A percentile compares a stretch with the other conserved stretches of the same genome.
These are phyloP conservation scores for Bryoerythrophyllum caledonicum DNA, from an alignment of 225 moss, liverwort and hornwort genomes.

Conservation along the genomic window DNA sequence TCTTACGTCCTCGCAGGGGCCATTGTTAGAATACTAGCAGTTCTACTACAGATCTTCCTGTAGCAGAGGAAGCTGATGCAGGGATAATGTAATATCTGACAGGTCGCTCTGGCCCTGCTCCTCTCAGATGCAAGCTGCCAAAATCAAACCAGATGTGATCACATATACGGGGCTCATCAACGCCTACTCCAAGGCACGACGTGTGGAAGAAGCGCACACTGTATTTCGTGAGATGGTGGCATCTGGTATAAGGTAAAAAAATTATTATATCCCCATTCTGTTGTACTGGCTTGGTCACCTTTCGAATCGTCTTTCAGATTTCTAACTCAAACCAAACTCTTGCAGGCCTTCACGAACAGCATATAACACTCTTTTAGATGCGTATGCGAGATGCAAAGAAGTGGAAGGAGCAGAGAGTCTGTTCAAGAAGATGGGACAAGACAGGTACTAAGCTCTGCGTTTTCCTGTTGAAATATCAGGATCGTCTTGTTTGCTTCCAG, in stretches of 20 bases:
- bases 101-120: constrained; percentile 61
- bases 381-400: constrained; percentile 72
- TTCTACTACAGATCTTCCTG: constrained; percentile 15
- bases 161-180: constrained; percentile 77
- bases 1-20: neutral
- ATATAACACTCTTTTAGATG: constrained; percentile 70
- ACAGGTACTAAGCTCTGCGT: constrained; percentile 47
- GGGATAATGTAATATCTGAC: constrained; percentile 57
- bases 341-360: constrained; percentile 67
- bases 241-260: constrained; percentile 63
- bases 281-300: neutral
- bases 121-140: constrained; percentile 83
- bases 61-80: constrained; percentile 43
- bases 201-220: constrained; percentile 68
- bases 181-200: constrained; percentile 65
- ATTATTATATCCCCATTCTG: too few species aligned
- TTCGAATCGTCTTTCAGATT: too few species aligned
- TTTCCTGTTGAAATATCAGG: neutral
- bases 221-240: constrained; percentile 82
- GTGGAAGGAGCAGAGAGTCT: constrained; percentile 69
- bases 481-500: neutral
- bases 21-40: neutral
- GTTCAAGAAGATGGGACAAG: constrained; percentile 82
- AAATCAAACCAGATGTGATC: constrained; percentile 65
- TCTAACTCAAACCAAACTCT: neutral